Evolutionary conservation across 2,329 filamentous ascomycete species (phyloP).

Genomic region (Hypoxylon sp.): DNA sequence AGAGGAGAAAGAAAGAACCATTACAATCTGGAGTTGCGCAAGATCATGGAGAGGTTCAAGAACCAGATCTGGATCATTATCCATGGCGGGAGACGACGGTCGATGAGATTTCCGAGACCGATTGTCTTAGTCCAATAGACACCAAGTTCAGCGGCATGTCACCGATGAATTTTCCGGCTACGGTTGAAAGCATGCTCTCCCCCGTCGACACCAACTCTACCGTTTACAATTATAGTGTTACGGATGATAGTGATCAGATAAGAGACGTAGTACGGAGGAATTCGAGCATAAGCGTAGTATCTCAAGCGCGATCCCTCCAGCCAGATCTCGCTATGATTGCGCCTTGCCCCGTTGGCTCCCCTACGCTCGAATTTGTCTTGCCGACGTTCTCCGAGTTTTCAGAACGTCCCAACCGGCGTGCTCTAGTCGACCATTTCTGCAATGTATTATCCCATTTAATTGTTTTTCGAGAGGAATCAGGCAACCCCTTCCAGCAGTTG

Average conservation of each 20-base stretch:
- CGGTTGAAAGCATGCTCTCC: slow-evolving; percentile 49
- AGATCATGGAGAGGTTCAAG: slow-evolving; percentile 29
- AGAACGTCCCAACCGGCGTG: slow-evolving; percentile 66
- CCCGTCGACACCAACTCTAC: slow-evolving; percentile 51
- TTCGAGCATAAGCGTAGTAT: slow-evolving; percentile 42
- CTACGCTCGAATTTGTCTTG: slow-evolving; percentile 65
- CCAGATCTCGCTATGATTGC: slow-evolving; percentile 61
- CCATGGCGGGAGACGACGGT: slow-evolving; percentile 45
- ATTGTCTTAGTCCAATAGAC: slow-evolving; percentile 46
- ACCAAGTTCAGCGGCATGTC: slow-evolving; percentile 39
- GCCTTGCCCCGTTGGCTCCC: slow-evolving; percentile 57
- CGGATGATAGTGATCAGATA: slow-evolving; percentile 36
- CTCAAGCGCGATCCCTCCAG: slow-evolving; percentile 50
- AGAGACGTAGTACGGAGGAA: slow-evolving; percentile 44
- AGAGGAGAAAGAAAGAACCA: slow-evolving; percentile 58
- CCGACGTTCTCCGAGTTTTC: slow-evolving; percentile 72
- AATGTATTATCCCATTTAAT: slow-evolving; percentile 76
- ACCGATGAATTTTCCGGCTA: slow-evolving; percentile 39
- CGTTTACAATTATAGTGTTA: slow-evolving; percentile 52
- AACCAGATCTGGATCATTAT: slow-evolving; percentile 35
- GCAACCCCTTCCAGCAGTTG: slow-evolving; percentile 74
- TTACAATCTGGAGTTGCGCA: slow-evolving; percentile 46
- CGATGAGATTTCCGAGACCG: slow-evolving; percentile 43
- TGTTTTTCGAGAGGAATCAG: slow-evolving; percentile 73
- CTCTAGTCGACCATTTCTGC: slow-evolving; percentile 73